phyloP scores from a whole-genome alignment of 208 protist genomes.

The Tritrichomonas musculus region DNA sequence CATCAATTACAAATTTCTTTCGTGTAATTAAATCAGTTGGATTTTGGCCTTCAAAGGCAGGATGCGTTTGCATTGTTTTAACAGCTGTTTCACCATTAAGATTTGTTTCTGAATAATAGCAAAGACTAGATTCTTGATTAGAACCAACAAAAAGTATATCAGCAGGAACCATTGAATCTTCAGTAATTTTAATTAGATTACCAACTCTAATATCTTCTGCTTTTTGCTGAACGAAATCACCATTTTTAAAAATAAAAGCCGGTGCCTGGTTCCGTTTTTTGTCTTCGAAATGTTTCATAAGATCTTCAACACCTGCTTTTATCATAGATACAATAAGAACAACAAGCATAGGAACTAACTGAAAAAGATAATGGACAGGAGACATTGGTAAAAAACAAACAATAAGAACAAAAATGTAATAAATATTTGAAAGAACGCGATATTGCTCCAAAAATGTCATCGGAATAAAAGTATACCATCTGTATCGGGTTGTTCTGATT shows the following conservation, averaged over 20 bases:
- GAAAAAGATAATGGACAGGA: background rate
- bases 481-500: background rate
- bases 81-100: slow-evolving; percentile 15
- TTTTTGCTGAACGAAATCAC: background rate
- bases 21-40: background rate
- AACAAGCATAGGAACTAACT: background rate
- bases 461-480: background rate
- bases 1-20: background rate
- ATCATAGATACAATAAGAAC: background rate
- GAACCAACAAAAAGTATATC: background rate
- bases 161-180: background rate
- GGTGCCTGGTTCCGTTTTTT: background rate
- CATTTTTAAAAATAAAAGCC: background rate
- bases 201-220: background rate
- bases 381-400: background rate
- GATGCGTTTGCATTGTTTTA: background rate
- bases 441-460: background rate
- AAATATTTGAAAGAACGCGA: background rate
- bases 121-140: background rate
- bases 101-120: background rate
- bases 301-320: slow-evolving; percentile 10
- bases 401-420: background rate
- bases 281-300: background rate
- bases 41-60: background rate
- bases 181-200: background rate